Conservation (phyloP, 306 rosid species). For the Elaeagnus macrophylla region DNA sequence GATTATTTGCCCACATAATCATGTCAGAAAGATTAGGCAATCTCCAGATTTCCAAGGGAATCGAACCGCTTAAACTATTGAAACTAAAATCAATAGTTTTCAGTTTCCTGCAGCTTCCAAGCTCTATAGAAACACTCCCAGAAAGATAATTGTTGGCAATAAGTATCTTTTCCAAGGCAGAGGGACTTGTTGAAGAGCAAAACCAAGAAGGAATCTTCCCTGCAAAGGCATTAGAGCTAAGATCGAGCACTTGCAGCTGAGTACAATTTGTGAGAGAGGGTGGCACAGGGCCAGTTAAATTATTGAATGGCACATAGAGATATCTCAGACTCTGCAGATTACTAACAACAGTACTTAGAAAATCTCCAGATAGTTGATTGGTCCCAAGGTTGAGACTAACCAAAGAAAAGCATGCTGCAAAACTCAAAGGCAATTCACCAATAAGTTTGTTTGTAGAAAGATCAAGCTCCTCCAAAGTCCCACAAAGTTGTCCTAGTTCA, state of each 20-base stretch:
- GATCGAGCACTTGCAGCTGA: conserved; percentile 45
- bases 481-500: conserved; percentile 38
- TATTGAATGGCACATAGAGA: conserved; percentile 51
- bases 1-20: conserved; percentile 70
- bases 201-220: conserved; percentile 47
- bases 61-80: conserved; percentile 45
- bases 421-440: conserved; percentile 46
- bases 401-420: conserved; percentile 41
- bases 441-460: conserved; percentile 40
- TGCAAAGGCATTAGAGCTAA: conserved; percentile 43
- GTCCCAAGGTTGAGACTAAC: conserved; percentile 38
- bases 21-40: conserved; percentile 53
- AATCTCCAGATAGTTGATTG: conserved; percentile 46
- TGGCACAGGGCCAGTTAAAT: conserved; percentile 52
- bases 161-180: conserved; percentile 43
- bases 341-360: conserved; percentile 36
- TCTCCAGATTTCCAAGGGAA: conserved; percentile 51
- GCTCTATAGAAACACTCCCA: conserved; percentile 42
- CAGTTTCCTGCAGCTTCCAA: conserved; percentile 47
- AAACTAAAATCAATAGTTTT: conserved; percentile 59
- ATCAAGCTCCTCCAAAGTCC: conserved; percentile 42
- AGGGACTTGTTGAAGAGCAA: conserved; percentile 23
- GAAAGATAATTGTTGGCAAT: conserved; percentile 40
- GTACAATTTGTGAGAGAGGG: conserved; percentile 38
- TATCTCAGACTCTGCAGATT: conserved; percentile 29